phyloP scores from a whole-genome alignment of 2,329 filamentous ascomycete species.

The Atkinsonella hypoxylon region DNA sequence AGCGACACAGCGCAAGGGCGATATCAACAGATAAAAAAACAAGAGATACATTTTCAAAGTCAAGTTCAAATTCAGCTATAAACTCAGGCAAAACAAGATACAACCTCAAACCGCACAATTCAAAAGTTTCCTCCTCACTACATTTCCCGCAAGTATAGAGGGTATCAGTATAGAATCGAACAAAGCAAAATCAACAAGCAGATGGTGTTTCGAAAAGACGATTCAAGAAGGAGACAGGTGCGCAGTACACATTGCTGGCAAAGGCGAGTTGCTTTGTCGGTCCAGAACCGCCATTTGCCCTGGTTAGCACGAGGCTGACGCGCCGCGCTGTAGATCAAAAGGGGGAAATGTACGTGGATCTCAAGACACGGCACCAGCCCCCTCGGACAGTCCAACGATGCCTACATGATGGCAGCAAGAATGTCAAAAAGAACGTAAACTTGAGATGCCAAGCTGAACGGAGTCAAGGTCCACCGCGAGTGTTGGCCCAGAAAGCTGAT shows the following conservation, averaged over 20 bases:
- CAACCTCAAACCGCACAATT: not conserved
- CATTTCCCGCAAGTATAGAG: constrained; percentile 10
- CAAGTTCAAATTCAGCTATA: too few relatives aligned
- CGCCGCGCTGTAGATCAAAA: constrained; percentile 1
- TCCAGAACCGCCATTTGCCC: not conserved
- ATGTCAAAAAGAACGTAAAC: not conserved
- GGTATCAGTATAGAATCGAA: constrained; percentile 25
- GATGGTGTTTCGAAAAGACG: constrained; percentile 8
- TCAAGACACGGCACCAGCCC: constrained; percentile 12
- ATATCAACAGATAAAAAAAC: too few relatives aligned
- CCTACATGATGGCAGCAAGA: not conserved
- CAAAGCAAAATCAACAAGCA: constrained; percentile 13
- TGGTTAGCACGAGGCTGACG: not conserved
- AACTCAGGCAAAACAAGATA: not conserved
- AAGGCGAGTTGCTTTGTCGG: not conserved
- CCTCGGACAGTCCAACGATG: constrained; percentile 1
- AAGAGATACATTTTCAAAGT: too few relatives aligned
- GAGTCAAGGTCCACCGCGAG: not conserved
- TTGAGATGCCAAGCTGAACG: not conserved
- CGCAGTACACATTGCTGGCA: not conserved
- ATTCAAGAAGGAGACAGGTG: constrained; percentile 3
- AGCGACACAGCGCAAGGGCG: too few relatives aligned
- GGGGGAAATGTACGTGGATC: constrained; percentile 11
- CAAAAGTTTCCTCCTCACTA: not conserved
- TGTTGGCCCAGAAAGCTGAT: constrained; percentile 11